phyloP scores from a whole-genome alignment of 208 protist genomes.

The Tritrichomonas foetus region DNA sequence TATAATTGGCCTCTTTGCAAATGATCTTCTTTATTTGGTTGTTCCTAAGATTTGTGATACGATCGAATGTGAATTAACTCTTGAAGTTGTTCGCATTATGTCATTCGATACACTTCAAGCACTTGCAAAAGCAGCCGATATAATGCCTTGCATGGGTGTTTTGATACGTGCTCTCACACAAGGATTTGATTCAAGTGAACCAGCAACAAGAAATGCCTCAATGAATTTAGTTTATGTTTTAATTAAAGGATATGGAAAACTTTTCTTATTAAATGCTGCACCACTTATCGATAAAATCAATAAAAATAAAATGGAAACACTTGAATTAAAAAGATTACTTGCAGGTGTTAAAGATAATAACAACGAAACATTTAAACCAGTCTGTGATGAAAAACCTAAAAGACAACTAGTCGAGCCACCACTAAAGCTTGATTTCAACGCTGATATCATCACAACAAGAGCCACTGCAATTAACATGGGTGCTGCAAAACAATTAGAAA shows the following conservation, averaged over 20 bases:
- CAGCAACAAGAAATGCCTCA: neutral
- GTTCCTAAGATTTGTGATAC: neutral
- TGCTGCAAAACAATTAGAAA: neutral
- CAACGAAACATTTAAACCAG: too few species aligned
- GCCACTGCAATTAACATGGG: neutral
- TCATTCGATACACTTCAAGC: neutral
- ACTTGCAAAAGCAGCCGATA: neutral
- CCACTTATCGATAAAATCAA: neutral
- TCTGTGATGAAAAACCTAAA: neutral
- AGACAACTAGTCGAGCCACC: too few species aligned
- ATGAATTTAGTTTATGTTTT: neutral
- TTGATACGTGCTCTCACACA: neutral
- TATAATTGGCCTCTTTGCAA: neutral
- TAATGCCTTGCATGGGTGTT: neutral
- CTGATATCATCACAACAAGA: neutral
- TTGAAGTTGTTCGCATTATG: neutral
- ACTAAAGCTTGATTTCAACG: neutral
- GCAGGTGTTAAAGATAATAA: neutral
- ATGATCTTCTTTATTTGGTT: neutral
- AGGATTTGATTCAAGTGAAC: neutral
- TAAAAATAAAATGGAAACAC: neutral
- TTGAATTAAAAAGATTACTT: neutral
- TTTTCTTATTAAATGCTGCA: neutral
- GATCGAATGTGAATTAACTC: neutral
- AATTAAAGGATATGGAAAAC: neutral